phyloP scores from a whole-genome alignment of 1,139 yeast genomes.

The Debaryomycetaceae sp. region DNA sequence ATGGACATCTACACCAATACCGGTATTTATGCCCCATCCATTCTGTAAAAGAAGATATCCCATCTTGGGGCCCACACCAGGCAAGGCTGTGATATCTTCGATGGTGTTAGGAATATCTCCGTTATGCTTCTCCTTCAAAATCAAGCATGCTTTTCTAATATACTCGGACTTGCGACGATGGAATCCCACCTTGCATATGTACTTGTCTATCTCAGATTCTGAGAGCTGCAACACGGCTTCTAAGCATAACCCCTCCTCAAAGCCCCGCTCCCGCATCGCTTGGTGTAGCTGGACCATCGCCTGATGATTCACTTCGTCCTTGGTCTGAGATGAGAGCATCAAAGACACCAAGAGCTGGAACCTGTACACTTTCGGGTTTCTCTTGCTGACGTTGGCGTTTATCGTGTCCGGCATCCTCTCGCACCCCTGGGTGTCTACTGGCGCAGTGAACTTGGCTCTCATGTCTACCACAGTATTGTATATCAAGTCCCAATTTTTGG shows the following conservation, averaged over 20 bases:
- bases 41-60: constrained; percentile 76
- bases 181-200: constrained; percentile 83
- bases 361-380: constrained; percentile 47
- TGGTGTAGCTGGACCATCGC: constrained; percentile 65
- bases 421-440: constrained; percentile 90
- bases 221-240: constrained; percentile 40
- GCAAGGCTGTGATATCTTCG: constrained; percentile 62
- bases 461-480: constrained; percentile 62
- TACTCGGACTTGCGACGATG: constrained; percentile 75
- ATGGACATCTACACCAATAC: constrained; percentile 95
- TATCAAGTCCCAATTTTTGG: constrained; percentile 50
- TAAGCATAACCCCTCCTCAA: constrained; percentile 28
- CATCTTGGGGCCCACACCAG: constrained; percentile 98
- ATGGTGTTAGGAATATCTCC: constrained; percentile 73
- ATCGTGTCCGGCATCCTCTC: constrained; percentile 62
- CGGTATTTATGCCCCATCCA: constrained; percentile 74
- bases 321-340: constrained; percentile 90
- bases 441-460: constrained; percentile 64
- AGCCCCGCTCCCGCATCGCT: constrained; percentile 33
- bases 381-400: constrained; percentile 22
- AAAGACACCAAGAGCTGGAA: constrained; percentile 75
- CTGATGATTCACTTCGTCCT: constrained; percentile 76
- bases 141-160: constrained; percentile 58
- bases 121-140: constrained; percentile 47
- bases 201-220: constrained; percentile 56